Percentiles rank a stretch among this genome's conserved stretches.
phyloP scores from a whole-genome alignment of 2,329 filamentous ascomycete species.

The Orbilia blumenaviensis region DNA sequence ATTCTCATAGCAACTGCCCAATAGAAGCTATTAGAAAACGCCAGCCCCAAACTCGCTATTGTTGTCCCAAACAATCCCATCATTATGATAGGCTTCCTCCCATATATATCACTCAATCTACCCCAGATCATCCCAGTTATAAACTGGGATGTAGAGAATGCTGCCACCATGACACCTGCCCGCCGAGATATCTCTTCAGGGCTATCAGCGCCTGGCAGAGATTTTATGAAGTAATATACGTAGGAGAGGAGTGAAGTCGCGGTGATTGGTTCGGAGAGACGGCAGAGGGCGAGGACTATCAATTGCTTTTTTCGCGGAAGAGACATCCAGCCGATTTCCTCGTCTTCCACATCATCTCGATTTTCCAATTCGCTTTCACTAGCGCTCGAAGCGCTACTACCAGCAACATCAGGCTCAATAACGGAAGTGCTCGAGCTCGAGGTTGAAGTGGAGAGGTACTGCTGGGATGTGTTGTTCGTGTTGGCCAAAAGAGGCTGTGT shows the following conservation, averaged over 20 bases:
- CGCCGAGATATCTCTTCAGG: slow-evolving; percentile 72
- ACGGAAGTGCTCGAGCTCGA: slow-evolving; percentile 20
- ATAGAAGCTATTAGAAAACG: slow-evolving; percentile 72
- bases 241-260: slow-evolving; percentile 81
- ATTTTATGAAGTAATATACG: slow-evolving; percentile 88
- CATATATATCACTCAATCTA: slow-evolving; percentile 71
- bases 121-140: slow-evolving; percentile 86
- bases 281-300: slow-evolving; percentile 77
- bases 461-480: slow-evolving; percentile 30
- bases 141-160: slow-evolving; percentile 84
- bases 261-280: slow-evolving; percentile 82
- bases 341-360: slow-evolving; percentile 46
- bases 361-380: slow-evolving; percentile 5
- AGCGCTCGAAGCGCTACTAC: slow-evolving; percentile 20
- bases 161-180: slow-evolving; percentile 78
- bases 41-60: slow-evolving; percentile 73
- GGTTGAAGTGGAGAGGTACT: not conserved
- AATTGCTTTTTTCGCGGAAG: slow-evolving; percentile 81
- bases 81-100: slow-evolving; percentile 79
- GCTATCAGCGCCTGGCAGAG: slow-evolving; percentile 72
- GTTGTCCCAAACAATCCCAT: slow-evolving; percentile 78
- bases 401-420: slow-evolving; percentile 9
- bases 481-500: slow-evolving; percentile 53
- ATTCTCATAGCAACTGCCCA: slow-evolving; percentile 72
- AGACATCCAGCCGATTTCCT: slow-evolving; percentile 73